phyloP scores from a whole-genome alignment of 2,329 filamentous ascomycete genomes.

The Cyphellophora europaea region DNA sequence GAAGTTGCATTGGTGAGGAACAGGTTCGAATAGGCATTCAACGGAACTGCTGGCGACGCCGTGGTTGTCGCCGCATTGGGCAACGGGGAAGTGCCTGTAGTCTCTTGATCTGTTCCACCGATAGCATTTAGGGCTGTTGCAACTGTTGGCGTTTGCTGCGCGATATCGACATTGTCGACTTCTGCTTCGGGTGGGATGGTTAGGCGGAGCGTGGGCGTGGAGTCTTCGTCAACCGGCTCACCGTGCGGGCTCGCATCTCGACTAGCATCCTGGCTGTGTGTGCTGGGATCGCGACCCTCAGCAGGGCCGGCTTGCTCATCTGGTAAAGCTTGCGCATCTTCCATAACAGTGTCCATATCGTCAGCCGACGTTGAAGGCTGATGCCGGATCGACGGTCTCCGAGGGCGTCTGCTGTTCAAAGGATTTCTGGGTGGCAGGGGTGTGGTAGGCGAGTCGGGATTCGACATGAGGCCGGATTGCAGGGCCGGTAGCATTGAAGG shows the following conservation, averaged over 20 bases:
- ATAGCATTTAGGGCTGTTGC: slow-evolving; percentile 71
- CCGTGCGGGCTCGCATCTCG: slow-evolving; percentile 15
- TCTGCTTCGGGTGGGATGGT: slow-evolving; percentile 72
- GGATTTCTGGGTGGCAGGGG: slow-evolving; percentile 60
- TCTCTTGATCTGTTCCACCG: slow-evolving; percentile 56
- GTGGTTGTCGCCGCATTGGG: slow-evolving; percentile 56
- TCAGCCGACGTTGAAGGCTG: slow-evolving; percentile 81
- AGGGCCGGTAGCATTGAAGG: slow-evolving; percentile 70
- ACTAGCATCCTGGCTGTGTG: slow-evolving; percentile 26
- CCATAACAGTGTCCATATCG: slow-evolving; percentile 74
- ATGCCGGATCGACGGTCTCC: slow-evolving; percentile 79
- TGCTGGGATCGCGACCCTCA: slow-evolving; percentile 46
- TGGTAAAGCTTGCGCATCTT: slow-evolving; percentile 71
- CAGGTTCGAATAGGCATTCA: slow-evolving; percentile 67
- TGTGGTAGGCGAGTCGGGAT: slow-evolving; percentile 84
- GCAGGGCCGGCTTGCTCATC: slow-evolving; percentile 55
- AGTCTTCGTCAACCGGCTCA: slow-evolving; percentile 42
- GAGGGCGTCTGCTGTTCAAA: slow-evolving; percentile 47
- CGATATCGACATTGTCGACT: slow-evolving; percentile 86
- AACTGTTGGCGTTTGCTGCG: slow-evolving; percentile 73
- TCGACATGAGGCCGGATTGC: slow-evolving; percentile 65
- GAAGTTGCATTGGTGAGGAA: slow-evolving; percentile 63
- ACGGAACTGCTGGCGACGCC: slow-evolving; percentile 63
- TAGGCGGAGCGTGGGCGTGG: slow-evolving; percentile 58
- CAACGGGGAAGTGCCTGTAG: slow-evolving; percentile 64